A percentile compares a stretch with the other conserved stretches of the same genome.
phyloP scores from a whole-genome alignment of 2,329 filamentous ascomycete genomes.

The Cladosporium sp. region DNA sequence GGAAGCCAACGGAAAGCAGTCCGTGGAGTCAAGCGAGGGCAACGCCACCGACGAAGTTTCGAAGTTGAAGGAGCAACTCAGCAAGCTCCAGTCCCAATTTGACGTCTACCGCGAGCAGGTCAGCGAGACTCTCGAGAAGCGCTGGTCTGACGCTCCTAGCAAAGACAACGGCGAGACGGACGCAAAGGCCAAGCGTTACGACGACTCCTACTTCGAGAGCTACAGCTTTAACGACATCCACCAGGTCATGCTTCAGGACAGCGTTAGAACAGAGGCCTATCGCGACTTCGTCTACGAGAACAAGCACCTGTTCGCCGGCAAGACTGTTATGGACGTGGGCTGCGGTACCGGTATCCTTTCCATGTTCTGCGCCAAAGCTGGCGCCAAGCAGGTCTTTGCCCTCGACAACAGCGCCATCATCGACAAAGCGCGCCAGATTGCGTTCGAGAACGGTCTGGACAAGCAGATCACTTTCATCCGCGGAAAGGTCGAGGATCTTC shows the following conservation, averaged over 20 bases:
- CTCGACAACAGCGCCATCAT: constrained; percentile 93
- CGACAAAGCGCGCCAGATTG: constrained; percentile 75
- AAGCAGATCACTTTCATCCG: constrained; percentile 72
- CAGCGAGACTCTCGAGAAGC: constrained; percentile 22
- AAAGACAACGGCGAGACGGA: constrained; percentile 13
- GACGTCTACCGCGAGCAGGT: constrained; percentile 22
- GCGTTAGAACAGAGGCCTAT: constrained; percentile 82
- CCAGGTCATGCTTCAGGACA: constrained; percentile 91
- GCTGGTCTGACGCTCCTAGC: constrained; percentile 20
- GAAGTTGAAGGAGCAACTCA: constrained; percentile 19
- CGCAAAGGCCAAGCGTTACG: constrained; percentile 19
- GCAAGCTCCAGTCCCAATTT: constrained; percentile 19
- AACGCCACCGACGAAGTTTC: constrained; percentile 14
- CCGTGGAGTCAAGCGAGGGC: neutral
- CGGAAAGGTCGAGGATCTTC: constrained; percentile 83
- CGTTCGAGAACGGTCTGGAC: constrained; percentile 73
- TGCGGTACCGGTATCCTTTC: constrained; percentile 79
- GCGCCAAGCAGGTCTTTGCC: constrained; percentile 78
- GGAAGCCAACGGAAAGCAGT: constrained; percentile 5
- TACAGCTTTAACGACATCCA: constrained; percentile 59
- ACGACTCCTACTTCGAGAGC: constrained; percentile 23
- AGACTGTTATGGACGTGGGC: constrained; percentile 84
- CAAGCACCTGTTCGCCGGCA: constrained; percentile 79
- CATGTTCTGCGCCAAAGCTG: constrained; percentile 91
- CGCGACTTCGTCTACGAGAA: constrained; percentile 92